Evolutionary conservation across 768 basidiomycete species (phyloP), one percentile per base, ranked within the genome.

Genomic region (Amanita polypyramis): DNA sequence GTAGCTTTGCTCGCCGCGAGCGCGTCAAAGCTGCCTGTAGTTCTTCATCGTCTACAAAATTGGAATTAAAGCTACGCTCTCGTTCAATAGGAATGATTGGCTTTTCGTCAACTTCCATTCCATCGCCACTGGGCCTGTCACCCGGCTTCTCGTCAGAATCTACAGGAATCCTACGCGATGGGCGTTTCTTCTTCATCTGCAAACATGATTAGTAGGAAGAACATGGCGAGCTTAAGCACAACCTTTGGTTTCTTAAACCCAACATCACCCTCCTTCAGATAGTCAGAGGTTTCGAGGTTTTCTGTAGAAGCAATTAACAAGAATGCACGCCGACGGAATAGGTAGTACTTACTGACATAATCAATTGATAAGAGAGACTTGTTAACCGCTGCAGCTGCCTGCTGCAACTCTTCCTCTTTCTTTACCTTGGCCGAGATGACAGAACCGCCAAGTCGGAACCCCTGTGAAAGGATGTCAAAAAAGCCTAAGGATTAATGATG

Each of bases 41-140:
- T 58, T 99, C 96, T 64, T 99, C 96, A 63, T 99, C 96, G 66
- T 98, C 96, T 54, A 98, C 85, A 64, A 96, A 90, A 66, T 95
- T 95, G 56, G 75, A 72, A 61, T 93, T 80, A 45, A 91, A 72
- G 61, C 92, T 79, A 57, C 85, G 75, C 54, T 71, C 70, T 55
- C 82, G 73, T 36, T 40, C 47, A 34, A 49, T 39, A 51, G 82
- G 78, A 21, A 80, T 66, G 49, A 78, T 69, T n/a, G 85, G 78
- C 55, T 76, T 80, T 55, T 76, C 67, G 58, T 96, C 94, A 47
- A 93, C 76, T 27, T 89, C 79, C 87, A 95, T 96, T 53, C 65
- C 68, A 52, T 75, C 73, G 30, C 75, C 75, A 27, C 64, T 65
- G 6, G 64, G 47, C 3, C 4, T 7, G 7, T 55, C 75, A 27